Conservation (phyloP, 2,329 filamentous ascomycete species). For the Hirsutella minnesotensis region DNA sequence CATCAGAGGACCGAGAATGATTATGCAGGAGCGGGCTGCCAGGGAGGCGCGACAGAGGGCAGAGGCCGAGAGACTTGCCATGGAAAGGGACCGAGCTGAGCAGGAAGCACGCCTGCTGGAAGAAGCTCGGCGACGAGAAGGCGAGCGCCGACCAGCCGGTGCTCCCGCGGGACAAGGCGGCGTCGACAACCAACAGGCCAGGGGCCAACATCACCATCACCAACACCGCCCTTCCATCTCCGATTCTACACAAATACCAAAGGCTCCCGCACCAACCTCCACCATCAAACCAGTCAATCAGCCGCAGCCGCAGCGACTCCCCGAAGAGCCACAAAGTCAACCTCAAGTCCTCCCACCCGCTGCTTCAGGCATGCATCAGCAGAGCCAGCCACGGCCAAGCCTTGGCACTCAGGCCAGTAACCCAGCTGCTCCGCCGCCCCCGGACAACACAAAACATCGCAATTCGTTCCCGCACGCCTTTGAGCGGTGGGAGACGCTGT, state of each 20-base stretch:
- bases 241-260: slow-evolving; percentile 12
- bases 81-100: slow-evolving; percentile 46
- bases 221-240: slow-evolving; percentile 14
- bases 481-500: slow-evolving; percentile 92
- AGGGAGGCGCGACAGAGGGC: slow-evolving; percentile 61
- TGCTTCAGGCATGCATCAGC: slow-evolving; percentile 6
- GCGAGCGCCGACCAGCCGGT: slow-evolving; percentile 48
- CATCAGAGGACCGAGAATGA: slow-evolving; percentile 75
- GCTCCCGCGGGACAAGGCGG: slow-evolving; percentile 26
- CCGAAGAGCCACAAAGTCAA: slow-evolving; percentile 2
- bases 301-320: slow-evolving; percentile 6
- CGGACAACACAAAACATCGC: slow-evolving; percentile 28
- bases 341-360: slow-evolving; percentile 3
- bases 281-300: slow-evolving; percentile 7
- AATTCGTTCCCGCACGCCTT: slow-evolving; percentile 92
- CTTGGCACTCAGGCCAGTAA: slow-evolving; percentile 10
- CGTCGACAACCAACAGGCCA: slow-evolving; percentile 12
- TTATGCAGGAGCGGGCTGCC: slow-evolving; percentile 78
- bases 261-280: slow-evolving; percentile 3
- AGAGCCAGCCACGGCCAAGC: slow-evolving; percentile 4
- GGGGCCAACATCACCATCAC: slow-evolving; percentile 18
- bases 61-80: slow-evolving; percentile 45
- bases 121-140: slow-evolving; percentile 43
- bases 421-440: slow-evolving; percentile 9
- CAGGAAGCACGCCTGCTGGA: slow-evolving; percentile 42